These are phyloP conservation scores for Citrus unshiu DNA, from an alignment of 345 rosid species.

Conservation along the genomic window DNA sequence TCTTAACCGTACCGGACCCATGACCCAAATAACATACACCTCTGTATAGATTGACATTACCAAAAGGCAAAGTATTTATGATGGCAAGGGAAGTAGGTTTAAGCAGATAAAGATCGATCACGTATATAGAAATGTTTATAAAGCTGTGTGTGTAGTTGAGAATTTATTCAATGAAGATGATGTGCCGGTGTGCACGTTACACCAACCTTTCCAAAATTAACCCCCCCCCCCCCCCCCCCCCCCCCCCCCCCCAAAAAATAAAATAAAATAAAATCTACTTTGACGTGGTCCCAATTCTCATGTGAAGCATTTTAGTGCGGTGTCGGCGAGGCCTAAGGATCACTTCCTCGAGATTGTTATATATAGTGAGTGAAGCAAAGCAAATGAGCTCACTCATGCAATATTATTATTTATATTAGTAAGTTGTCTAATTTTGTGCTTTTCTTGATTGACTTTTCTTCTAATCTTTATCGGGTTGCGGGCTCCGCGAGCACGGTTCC, in stretches of 20 bases:
- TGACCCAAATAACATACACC: neutral
- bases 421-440: neutral
- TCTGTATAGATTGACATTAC: neutral
- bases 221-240: too few species aligned
- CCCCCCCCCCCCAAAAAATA: too few species aligned
- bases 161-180: slow-evolving; percentile 29
- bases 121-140: neutral
- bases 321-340: neutral
- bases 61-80: slow-evolving; percentile 12
- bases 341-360: neutral
- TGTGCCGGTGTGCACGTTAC: slow-evolving; percentile 21
- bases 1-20: neutral
- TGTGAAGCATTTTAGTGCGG: slow-evolving; percentile 25
- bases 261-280: neutral
- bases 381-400: neutral
- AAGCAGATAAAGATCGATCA: neutral
- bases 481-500: slow-evolving; percentile 17
- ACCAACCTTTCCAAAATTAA: slow-evolving; percentile 12
- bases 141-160: slow-evolving; percentile 36
- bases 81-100: slow-evolving; percentile 22
- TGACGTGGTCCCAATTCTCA: slow-evolving; percentile 25
- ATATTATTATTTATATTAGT: fast-evolving
- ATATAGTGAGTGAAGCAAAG: neutral
- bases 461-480: neutral
- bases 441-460: neutral